These are phyloP conservation scores for Clavispora santaluciae DNA, from an alignment of 805 yeast species.

Conservation along the genomic window DNA sequence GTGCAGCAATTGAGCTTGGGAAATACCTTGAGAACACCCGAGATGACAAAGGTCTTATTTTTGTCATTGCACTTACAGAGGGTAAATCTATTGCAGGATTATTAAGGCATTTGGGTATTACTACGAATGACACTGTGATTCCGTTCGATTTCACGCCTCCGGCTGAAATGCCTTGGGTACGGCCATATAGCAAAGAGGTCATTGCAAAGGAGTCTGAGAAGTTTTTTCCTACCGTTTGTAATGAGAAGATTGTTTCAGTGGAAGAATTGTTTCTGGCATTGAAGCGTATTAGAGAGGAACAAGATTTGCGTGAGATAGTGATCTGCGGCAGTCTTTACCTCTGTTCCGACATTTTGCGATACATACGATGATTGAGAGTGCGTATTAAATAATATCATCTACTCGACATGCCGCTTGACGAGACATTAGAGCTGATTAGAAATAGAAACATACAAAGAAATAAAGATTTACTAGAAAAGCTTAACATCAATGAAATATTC, in stretches of 20 bases:
- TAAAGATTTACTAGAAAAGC: conserved; percentile 62
- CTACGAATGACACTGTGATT: conserved; percentile 49
- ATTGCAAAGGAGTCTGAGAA: conserved; percentile 24
- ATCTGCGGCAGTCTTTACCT: conserved; percentile 41
- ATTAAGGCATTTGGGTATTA: conserved; percentile 44
- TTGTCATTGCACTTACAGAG: conserved; percentile 69
- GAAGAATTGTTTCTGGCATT: conserved; percentile 5
- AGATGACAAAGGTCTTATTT: conserved; percentile 37
- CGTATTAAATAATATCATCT: background rate
- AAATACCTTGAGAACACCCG: conserved; percentile 39
- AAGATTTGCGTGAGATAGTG: conserved; percentile 28
- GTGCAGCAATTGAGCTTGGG: conserved; percentile 73
- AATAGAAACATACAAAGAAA: conserved; percentile 76
- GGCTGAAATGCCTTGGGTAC: conserved; percentile 93
- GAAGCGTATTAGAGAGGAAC: conserved; percentile 10
- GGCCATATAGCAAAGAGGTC: conserved; percentile 36
- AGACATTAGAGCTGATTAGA: conserved; percentile 9
- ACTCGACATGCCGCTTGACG: background rate
- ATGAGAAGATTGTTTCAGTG: background rate
- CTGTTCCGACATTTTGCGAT: conserved; percentile 36
- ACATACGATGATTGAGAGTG: conserved; percentile 2
- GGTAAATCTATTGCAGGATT: conserved; percentile 61
- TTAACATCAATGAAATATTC: conserved; percentile 46
- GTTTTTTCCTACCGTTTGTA: conserved; percentile 18
- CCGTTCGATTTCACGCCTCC: conserved; percentile 64